These are phyloP conservation scores for Aspergillus sparsus DNA, from an alignment of 495 filamentous ascomycete species.

Conservation along the genomic window DNA sequence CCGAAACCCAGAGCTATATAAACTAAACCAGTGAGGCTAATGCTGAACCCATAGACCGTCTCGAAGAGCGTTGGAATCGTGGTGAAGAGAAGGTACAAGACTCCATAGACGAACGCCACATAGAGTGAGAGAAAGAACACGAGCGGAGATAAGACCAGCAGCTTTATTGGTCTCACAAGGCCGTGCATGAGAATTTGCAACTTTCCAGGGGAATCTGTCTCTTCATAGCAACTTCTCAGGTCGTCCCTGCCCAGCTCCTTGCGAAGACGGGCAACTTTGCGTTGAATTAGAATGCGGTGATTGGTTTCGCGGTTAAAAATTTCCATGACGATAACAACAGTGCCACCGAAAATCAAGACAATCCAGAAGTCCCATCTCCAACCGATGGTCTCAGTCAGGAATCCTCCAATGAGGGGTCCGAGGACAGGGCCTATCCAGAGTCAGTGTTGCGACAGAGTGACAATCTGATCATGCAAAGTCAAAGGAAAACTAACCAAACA, in stretches of 20 bases:
- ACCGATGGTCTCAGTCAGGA: slow-evolving; percentile 2
- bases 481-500: slow-evolving; percentile 41
- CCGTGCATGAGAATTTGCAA: slow-evolving; percentile 39
- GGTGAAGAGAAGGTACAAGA: slow-evolving; percentile 44
- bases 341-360: slow-evolving; percentile 41
- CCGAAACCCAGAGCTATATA: slow-evolving; percentile 42
- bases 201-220: slow-evolving; percentile 32
- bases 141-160: slow-evolving; percentile 42
- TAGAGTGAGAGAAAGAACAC: slow-evolving; percentile 36
- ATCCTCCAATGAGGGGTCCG: slow-evolving; percentile 1
- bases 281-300: slow-evolving; percentile 67
- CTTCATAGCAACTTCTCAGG: slow-evolving; percentile 3
- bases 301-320: slow-evolving; percentile 67
- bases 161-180: slow-evolving; percentile 29
- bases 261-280: slow-evolving; percentile 63
- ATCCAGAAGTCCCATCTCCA: slow-evolving; percentile 46
- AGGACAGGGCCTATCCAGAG: background rate
- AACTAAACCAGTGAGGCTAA: slow-evolving; percentile 32
- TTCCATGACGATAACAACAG: slow-evolving; percentile 38
- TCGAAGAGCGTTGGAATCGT: slow-evolving; percentile 42
- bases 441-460: background rate
- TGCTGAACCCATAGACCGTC: slow-evolving; percentile 33
- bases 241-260: slow-evolving; percentile 51
- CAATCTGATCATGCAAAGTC: background rate
- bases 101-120: slow-evolving; percentile 36